Evolutionary conservation across 2,329 filamentous ascomycete genomes (phyloP).

Genomic region (Pseudopithomyces maydicus): DNA sequence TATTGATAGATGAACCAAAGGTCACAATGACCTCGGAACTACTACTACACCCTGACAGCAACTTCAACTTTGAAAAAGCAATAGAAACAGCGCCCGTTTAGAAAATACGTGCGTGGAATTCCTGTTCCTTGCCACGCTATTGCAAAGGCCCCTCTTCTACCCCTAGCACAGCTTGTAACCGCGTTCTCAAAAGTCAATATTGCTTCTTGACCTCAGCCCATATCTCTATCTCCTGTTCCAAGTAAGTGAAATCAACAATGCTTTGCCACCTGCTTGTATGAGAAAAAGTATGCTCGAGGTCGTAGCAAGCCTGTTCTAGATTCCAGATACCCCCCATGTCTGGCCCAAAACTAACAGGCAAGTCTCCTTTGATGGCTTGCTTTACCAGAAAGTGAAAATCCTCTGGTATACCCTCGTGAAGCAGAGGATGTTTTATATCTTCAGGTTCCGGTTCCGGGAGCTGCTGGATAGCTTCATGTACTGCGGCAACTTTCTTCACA

Average conservation of each 20-base stretch:
- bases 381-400: background rate
- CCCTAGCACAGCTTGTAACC: too few relatives aligned
- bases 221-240: background rate
- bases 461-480: background rate
- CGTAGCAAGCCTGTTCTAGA: background rate
- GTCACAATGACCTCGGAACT: too few relatives aligned
- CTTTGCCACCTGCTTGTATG: background rate
- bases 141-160: too few relatives aligned
- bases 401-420: background rate
- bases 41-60: too few relatives aligned
- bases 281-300: background rate
- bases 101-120: too few relatives aligned
- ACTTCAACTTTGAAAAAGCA: too few relatives aligned
- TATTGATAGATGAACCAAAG: too few relatives aligned
- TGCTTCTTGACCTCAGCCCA: background rate
- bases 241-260: background rate
- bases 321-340: background rate
- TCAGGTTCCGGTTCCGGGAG: background rate
- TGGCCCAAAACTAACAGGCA: background rate
- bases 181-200: too few relatives aligned
- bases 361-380: background rate
- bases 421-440: background rate
- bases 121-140: too few relatives aligned
- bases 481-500: background rate
- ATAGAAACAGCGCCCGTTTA: too few relatives aligned